Base-by-base conservation (phyloP, 129 eudicot genomes). In the Flaveria ramosissima region DNA sequence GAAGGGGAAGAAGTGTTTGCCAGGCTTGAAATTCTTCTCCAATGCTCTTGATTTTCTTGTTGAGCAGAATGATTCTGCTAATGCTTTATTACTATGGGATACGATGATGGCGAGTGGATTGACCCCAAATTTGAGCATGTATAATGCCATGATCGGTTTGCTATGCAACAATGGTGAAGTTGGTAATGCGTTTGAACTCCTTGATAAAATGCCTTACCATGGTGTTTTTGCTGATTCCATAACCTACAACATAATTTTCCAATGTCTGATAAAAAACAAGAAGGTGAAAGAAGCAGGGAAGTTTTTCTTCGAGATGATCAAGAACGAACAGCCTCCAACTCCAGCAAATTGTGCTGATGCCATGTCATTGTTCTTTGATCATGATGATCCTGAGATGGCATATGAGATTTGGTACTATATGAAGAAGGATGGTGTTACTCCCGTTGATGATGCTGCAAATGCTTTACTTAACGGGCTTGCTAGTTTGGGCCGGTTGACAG, bases 311-410 rank as follows among this genome's bases (percentile, higher is more conserved):
- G 98, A 93, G 84, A 93, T 93, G 96, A 79, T 76, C 68, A 93
- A 88, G 87, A 90, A 93, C 64, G 98, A 90, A 77, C 87, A 86
- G 73, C 83, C 94, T 15, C 97, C 97, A 70, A 87, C 91, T 8
- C 88, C 74, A 60, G 56, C 79, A 43, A 90, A 87, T 79, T 90
- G 89, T 63, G 85, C 90, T 63, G 88, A 77, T 17, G 97, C 96
- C 53, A 90, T 93, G 63, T 71, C 81, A 11, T 41, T 93, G 92
- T 73, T 90, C 48, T 90, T 93, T 59, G 91, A 90, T 4, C 67
- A 80, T 62, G 97, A 90, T 72, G 98, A 93, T 82, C 98, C 97
- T 1, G 98, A 90, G 86, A 88, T 85, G 76, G 97, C 91, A 3
- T 70, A 78, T 45, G 96, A 90, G 71, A 79, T 93, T 24, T 93